Evolutionary conservation across 345 rosid species (phyloP).

Genomic region (Salix caprea): DNA sequence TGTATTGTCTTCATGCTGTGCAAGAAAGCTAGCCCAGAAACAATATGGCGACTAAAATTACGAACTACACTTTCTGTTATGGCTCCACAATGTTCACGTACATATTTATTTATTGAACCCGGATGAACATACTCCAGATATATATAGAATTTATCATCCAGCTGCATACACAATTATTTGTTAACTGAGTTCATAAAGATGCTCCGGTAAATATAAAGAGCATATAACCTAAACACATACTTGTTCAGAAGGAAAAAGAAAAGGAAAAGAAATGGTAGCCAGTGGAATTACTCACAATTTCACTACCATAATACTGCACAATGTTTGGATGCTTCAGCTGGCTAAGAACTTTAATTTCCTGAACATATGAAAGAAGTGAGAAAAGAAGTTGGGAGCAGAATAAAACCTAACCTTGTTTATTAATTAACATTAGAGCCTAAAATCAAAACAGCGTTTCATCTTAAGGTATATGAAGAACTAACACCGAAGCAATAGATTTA

Average conservation of each 20-base stretch:
- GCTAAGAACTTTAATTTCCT: conserved; percentile 95
- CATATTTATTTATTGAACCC: conserved; percentile 83
- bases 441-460: not conserved
- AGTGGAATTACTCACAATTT: conserved; percentile 61
- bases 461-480: not conserved
- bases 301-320: conserved; percentile 98
- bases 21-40: conserved; percentile 83
- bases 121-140: conserved; percentile 95
- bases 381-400: not conserved
- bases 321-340: conserved; percentile 89
- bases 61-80: conserved; percentile 91
- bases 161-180: conserved; percentile 38
- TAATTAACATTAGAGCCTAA: not conserved
- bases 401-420: not conserved
- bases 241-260: not conserved
- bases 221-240: not conserved
- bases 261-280: not conserved
- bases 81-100: conserved; percentile 84
- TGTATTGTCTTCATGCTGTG: conserved; percentile 88
- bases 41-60: conserved; percentile 86
- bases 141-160: conserved; percentile 76
- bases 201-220: conserved; percentile 1
- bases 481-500: not conserved
- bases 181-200: conserved; percentile 8
- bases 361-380: conserved; percentile 23